A percentile compares a stretch with the other conserved stretches of the same genome.
phyloP scores from a whole-genome alignment of 352 stramenopile genomes.

The Globisporangium megalacanthum region DNA sequence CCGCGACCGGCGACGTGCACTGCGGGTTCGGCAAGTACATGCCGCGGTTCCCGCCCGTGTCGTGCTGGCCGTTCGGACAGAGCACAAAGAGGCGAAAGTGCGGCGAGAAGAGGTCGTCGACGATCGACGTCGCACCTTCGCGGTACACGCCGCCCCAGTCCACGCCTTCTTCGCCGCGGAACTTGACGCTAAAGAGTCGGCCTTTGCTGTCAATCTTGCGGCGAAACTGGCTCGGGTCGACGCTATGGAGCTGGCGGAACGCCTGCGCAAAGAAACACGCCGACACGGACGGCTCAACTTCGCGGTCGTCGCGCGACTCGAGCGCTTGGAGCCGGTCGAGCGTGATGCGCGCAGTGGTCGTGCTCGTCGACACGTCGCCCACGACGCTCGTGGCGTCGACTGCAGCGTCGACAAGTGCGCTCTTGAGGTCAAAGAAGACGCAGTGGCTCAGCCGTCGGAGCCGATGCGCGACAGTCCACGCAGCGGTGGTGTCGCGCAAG shows the following conservation, averaged over 20 bases:
- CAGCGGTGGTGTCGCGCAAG: conserved; percentile 59
- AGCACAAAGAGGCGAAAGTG: conserved; percentile 84
- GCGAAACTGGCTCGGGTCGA: conserved; percentile 80
- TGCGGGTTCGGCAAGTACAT: conserved; percentile 89
- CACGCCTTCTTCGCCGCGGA: conserved; percentile 84
- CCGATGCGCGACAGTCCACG: conserved; percentile 70
- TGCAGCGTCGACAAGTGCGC: conserved; percentile 66
- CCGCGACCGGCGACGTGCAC: conserved; percentile 81
- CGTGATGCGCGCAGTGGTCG: conserved; percentile 77
- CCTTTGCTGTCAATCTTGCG: conserved; percentile 88
- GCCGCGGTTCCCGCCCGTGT: conserved; percentile 77
- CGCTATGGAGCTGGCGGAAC: conserved; percentile 86
- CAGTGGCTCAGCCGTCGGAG: conserved; percentile 75
- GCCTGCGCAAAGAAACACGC: conserved; percentile 94
- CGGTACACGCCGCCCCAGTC: conserved; percentile 89
- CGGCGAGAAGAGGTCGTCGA: conserved; percentile 83
- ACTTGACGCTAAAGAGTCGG: conserved; percentile 86
- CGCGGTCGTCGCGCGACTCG: conserved; percentile 82
- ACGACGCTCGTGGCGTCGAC: conserved; percentile 69
- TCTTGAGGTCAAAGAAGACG: conserved; percentile 87
- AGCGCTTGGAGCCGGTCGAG: conserved; percentile 81
- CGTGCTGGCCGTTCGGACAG: conserved; percentile 83
- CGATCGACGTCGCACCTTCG: conserved; percentile 85
- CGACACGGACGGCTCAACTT: conserved; percentile 82
- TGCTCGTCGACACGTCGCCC: conserved; percentile 36